Percentiles rank a stretch among this genome's conserved stretches.
Evolutionary conservation across 2,329 filamentous ascomycete genomes (phyloP).

Genomic region (Exophiala xenobiotica): DNA sequence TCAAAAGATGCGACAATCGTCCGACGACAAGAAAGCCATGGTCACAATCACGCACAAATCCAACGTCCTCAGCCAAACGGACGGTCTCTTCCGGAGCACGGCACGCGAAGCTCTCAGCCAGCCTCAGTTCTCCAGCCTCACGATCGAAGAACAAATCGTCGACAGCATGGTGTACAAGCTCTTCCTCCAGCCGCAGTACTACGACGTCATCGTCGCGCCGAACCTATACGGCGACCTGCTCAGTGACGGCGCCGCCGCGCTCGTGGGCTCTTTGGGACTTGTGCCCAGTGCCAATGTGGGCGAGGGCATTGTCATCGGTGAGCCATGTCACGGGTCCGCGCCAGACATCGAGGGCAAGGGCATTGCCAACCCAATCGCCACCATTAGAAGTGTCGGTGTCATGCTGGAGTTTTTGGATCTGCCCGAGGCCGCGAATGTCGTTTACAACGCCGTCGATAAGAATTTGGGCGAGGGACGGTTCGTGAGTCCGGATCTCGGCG

Average conservation of each 20-base stretch:
- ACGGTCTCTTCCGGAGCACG: constrained; percentile 87
- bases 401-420: constrained; percentile 97
- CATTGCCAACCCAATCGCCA: constrained; percentile 96
- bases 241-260: constrained; percentile 89
- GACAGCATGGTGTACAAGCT: constrained; percentile 99
- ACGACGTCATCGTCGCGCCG: constrained; percentile 96
- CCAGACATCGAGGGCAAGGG: constrained; percentile 91
- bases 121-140: constrained; percentile 62
- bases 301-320: constrained; percentile 89
- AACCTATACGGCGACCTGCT: constrained; percentile 98
- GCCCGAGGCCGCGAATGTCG: constrained; percentile 79
- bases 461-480: constrained; percentile 81
- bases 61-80: constrained; percentile 94
- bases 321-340: constrained; percentile 95
- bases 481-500: constrained; percentile 86
- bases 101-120: constrained; percentile 70
- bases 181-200: constrained; percentile 89
- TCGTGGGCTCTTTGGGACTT: constrained; percentile 87
- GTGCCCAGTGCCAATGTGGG: constrained; percentile 96
- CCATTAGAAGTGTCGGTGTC: constrained; percentile 81
- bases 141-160: constrained; percentile 94
- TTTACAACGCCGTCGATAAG: constrained; percentile 88
- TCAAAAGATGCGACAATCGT: constrained; percentile 68
- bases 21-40: constrained; percentile 57
- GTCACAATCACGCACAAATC: constrained; percentile 99